Conservation (phyloP, 164 flowering plant species). For the Nymphaea thermarum region DNA sequence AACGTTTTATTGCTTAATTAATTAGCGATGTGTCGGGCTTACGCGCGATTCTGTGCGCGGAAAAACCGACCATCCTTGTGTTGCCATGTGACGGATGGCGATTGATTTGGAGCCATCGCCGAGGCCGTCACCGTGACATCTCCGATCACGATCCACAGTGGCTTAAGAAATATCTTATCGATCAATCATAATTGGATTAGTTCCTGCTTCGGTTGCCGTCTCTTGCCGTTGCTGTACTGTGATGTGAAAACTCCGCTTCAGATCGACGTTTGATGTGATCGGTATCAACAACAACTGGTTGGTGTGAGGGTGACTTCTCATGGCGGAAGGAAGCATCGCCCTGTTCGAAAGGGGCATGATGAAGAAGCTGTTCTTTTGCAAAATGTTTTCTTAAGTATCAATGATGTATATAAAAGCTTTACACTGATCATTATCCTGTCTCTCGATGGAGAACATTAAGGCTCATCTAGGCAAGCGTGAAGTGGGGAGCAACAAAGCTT, state of each 20-base stretch:
- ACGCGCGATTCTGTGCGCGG: neutral
- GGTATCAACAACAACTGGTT: too few species aligned
- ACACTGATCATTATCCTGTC: too few species aligned
- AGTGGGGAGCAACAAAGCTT: too few species aligned
- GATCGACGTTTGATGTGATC: too few species aligned
- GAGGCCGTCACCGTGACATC: neutral
- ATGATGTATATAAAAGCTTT: too few species aligned
- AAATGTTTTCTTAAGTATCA: too few species aligned
- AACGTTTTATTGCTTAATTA: neutral
- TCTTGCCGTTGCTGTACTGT: too few species aligned
- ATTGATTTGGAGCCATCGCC: neutral
- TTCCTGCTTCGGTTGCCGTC: too few species aligned
- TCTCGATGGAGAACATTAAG: too few species aligned
- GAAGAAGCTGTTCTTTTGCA: too few species aligned
- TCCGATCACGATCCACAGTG: neutral
- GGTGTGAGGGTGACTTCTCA: neutral
- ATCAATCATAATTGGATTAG: neutral
- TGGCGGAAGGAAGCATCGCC: neutral
- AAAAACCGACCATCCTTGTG: neutral
- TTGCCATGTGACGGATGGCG: neutral
- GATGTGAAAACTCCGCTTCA: too few species aligned
- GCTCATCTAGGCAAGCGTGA: too few species aligned
- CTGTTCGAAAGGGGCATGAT: neutral
- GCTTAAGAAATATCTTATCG: neutral
- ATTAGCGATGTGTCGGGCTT: neutral